These are phyloP conservation scores for Trametes cinnabarina DNA, from an alignment of 768 basidiomycete species.

Conservation along the genomic window DNA sequence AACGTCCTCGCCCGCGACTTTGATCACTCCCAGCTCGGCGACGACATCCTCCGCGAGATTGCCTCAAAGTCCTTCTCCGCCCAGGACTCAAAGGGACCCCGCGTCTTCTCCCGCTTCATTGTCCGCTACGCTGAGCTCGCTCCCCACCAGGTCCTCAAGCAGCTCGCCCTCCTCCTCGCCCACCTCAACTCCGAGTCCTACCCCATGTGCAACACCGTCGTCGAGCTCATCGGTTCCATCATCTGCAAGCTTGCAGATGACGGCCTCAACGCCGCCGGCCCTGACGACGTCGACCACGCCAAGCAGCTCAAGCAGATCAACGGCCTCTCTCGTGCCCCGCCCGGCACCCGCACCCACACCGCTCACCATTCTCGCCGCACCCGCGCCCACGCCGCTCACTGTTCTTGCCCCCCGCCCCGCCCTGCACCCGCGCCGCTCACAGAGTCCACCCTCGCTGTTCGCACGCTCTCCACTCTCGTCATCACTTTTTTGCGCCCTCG, in stretches of 20 bases:
- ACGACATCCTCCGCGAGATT: constrained; percentile 89
- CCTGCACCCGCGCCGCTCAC: too few species aligned
- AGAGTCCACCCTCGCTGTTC: too few species aligned
- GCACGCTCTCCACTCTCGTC: too few species aligned
- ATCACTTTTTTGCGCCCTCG: too few species aligned
- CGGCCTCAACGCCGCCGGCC: background rate
- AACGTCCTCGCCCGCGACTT: constrained; percentile 78
- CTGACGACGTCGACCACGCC: constrained; percentile 33
- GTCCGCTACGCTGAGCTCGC: constrained; percentile 75
- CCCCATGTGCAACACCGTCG: constrained; percentile 91
- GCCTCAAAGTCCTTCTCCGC: constrained; percentile 72
- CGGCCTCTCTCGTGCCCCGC: too few species aligned
- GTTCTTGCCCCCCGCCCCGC: too few species aligned
- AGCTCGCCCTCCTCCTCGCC: constrained; percentile 77
- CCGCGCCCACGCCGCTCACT: too few species aligned
- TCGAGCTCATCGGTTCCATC: constrained; percentile 85
- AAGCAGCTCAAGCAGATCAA: constrained; percentile 72
- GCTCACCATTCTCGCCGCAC: too few species aligned
- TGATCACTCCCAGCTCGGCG: constrained; percentile 85
- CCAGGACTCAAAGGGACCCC: constrained; percentile 84
- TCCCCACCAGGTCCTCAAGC: constrained; percentile 82
- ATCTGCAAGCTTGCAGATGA: constrained; percentile 73
- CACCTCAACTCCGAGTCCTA: constrained; percentile 98
- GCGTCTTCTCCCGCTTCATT: constrained; percentile 83
- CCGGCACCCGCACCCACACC: too few species aligned